Evolutionary conservation across 768 basidiomycete species (phyloP).

Genomic region (Leccinum uliginosum): DNA sequence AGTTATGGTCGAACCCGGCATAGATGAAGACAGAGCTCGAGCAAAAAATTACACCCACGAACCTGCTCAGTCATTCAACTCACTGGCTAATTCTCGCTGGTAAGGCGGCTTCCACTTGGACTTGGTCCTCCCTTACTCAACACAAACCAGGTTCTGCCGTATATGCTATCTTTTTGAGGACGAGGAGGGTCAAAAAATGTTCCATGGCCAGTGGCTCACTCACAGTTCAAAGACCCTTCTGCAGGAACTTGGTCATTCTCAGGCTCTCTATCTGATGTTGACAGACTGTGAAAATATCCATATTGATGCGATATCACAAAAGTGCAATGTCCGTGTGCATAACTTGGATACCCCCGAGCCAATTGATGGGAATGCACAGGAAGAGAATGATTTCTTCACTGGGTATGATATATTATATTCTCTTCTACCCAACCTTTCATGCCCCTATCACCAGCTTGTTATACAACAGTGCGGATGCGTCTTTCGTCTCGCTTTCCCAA

Average conservation of each 20-base stretch:
- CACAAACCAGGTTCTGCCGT: constrained; percentile 58
- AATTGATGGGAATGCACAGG: constrained; percentile 35
- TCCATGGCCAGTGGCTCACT: constrained; percentile 69
- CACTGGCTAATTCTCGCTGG: constrained; percentile 58
- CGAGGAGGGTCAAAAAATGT: constrained; percentile 38
- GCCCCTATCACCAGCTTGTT: constrained; percentile 35
- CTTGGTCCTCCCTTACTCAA: not conserved
- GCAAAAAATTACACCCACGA: constrained; percentile 37
- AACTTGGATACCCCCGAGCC: constrained; percentile 42
- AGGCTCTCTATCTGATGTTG: constrained; percentile 51
- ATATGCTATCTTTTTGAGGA: constrained; percentile 61
- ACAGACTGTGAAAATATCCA: constrained; percentile 52
- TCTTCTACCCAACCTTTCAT: constrained; percentile 2
- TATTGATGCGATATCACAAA: constrained; percentile 53
- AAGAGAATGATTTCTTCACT: constrained; percentile 52
- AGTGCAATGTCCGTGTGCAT: constrained; percentile 48
- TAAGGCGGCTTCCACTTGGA: constrained; percentile 28
- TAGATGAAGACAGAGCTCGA: constrained; percentile 40
- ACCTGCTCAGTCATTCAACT: constrained; percentile 47
- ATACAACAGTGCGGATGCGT: constrained; percentile 46
- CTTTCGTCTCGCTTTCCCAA: constrained; percentile 44
- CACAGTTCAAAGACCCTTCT: constrained; percentile 62
- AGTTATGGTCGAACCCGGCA: constrained; percentile 59
- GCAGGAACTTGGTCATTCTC: constrained; percentile 63
- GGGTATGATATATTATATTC: constrained; percentile 35